Percentiles rank a stretch among this genome's conserved stretches.
Evolutionary conservation across 371 early-diverging fungal genomes (phyloP).

Genomic region (Lichtheimia hyalospora): DNA sequence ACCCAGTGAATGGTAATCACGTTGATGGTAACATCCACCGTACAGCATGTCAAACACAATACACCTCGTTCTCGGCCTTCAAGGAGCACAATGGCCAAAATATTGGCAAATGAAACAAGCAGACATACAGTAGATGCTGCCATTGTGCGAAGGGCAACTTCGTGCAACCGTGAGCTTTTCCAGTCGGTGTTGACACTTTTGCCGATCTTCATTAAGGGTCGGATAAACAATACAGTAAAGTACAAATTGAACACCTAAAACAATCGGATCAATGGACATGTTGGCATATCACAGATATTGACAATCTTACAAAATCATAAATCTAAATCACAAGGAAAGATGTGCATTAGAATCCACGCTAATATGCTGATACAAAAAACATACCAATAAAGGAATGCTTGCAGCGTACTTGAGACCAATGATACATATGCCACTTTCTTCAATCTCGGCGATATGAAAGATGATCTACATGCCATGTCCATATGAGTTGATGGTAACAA

Average conservation of each 20-base stretch:
- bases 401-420: conserved; percentile 52
- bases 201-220: conserved; percentile 33
- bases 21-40: conserved; percentile 56
- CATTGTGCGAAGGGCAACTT: conserved; percentile 49
- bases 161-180: conserved; percentile 39
- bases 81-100: conserved; percentile 37
- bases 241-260: conserved; percentile 43
- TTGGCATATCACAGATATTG: neutral
- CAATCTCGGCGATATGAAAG: conserved; percentile 39
- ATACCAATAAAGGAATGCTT: conserved; percentile 40
- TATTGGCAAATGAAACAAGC: conserved; percentile 50
- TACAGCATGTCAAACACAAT: conserved; percentile 53
- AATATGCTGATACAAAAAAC: neutral
- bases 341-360: neutral
- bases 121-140: conserved; percentile 50
- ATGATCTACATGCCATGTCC: conserved; percentile 34
- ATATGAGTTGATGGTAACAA: neutral
- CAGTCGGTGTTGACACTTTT: conserved; percentile 27
- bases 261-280: neutral
- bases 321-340: conserved; percentile 1
- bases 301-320: conserved; percentile 44
- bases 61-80: conserved; percentile 51
- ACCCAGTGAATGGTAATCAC: conserved; percentile 59
- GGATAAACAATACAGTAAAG: conserved; percentile 50
- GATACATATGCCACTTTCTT: conserved; percentile 37